Evolutionary conservation across 441 rosid genomes (phyloP).

Genomic region (Erodium moschatum): DNA sequence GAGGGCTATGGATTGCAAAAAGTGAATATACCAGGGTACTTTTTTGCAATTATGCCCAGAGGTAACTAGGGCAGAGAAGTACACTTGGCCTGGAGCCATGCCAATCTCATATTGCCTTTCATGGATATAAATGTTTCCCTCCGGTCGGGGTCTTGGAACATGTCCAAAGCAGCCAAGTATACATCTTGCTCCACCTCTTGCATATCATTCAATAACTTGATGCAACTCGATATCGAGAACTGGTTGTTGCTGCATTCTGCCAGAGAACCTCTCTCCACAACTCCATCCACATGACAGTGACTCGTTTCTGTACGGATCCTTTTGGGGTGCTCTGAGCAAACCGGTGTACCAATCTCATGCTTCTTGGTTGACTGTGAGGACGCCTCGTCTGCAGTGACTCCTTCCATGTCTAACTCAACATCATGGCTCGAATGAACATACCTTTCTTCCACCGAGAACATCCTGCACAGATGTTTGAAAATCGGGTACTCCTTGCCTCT

Average conservation of each 20-base stretch:
- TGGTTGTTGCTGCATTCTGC: neutral
- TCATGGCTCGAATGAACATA: slow-evolving; percentile 1
- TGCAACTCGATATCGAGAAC: slow-evolving; percentile 4
- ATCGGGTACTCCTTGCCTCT: neutral
- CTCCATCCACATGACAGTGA: neutral
- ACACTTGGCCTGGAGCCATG: neutral
- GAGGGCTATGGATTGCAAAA: no score
- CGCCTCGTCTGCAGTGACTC: slow-evolving; percentile 15
- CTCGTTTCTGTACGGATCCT: neutral
- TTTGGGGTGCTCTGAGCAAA: neutral
- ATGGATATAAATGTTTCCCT: slow-evolving; percentile 5
- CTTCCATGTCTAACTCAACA: neutral
- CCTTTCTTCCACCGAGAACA: neutral
- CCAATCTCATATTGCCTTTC: slow-evolving; percentile 4
- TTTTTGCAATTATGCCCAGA: neutral
- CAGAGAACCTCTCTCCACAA: neutral
- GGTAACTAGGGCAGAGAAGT: neutral
- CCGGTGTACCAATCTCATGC: neutral
- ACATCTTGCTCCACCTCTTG: slow-evolving; percentile 2
- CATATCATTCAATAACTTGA: slow-evolving; percentile 1
- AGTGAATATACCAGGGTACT: no score
- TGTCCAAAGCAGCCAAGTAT: slow-evolving; percentile 5
- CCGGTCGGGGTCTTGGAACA: slow-evolving; percentile 4
- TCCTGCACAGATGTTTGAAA: neutral
- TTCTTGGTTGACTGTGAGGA: slow-evolving; percentile 17